Evolutionary conservation across 2,329 filamentous ascomycete genomes (phyloP), one percentile per base, ranked within the genome.

Genomic region (Plectosphaerella sp.): DNA sequence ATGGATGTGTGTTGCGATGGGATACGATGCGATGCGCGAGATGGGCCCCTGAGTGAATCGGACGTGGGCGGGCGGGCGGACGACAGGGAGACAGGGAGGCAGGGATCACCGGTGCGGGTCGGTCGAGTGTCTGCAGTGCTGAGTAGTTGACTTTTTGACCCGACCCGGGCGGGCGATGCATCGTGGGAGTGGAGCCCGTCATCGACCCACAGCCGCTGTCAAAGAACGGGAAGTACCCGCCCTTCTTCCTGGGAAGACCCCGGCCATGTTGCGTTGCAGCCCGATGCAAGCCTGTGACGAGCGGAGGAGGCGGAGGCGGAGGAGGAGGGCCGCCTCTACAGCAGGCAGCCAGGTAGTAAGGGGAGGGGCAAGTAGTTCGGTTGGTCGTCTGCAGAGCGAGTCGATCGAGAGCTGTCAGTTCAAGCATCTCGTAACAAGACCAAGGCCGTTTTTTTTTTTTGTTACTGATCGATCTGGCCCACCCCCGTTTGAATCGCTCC

Each of bases 141-240:
- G 53, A 22, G 22, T 22, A 33, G 28, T 33, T 33, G 28, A 33
- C 28, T 22, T 22, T 10, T 33, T 33, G 28, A 33, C 28, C 28
- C 28, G 28, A 33, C 28, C 28, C 53, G 51, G 48, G 51, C 53
- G 51, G 48, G 51, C 49, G 45, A 55, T 47, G 49, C 51, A 55
- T 47, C 47, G 54, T 48, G 51, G 51, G 48, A 36, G 45, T 10
- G 25, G 45, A 37, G 43, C 35, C 20, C 45, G n/a, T 16, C 48
- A 41, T 50, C 42, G 46, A 33, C 24, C 22, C 16, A 45, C 33
- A 47, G 47, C 47, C 54, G 54, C 54, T 55, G 54, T 55, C 54
- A 54, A 53, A 55, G 46, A 47, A 49, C 54, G 54, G 54, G 52
- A 54, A 52, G 49, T 16, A 33, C 45, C 54, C 54, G 51, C 54